Conservation (phyloP, 192 early-diverging fungal species). For the Coemansia sp. region DNA sequence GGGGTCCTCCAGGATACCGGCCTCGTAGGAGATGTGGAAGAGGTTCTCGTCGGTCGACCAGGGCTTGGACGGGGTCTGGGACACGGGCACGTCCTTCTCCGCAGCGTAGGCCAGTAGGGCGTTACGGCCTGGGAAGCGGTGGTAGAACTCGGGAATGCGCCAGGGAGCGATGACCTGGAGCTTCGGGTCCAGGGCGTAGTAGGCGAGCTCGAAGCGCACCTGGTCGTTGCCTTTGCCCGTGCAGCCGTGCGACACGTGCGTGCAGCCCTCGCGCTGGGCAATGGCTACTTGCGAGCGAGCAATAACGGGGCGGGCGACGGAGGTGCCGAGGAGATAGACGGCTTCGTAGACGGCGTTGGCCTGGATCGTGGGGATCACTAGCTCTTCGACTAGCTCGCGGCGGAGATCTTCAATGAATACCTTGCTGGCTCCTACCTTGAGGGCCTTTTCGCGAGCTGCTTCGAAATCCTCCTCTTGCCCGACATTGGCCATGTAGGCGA, state of each 20-base stretch:
- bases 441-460: constrained; percentile 88
- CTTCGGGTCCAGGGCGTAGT: constrained; percentile 91
- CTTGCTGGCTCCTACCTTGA: constrained; percentile 88
- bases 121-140: constrained; percentile 91
- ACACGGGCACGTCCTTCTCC: constrained; percentile 88
- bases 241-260: constrained; percentile 98
- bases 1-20: constrained; percentile 97
- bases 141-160: constrained; percentile 94
- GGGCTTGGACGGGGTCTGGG: constrained; percentile 94
- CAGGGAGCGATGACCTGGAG: constrained; percentile 98
- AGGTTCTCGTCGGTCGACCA: constrained; percentile 99
- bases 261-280: constrained; percentile 89
- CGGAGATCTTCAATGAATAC: constrained; percentile 97
- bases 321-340: constrained; percentile 96
- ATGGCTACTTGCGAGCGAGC: constrained; percentile 89
- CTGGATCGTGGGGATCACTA: constrained; percentile 91
- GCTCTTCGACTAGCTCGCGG: constrained; percentile 89
- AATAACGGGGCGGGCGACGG: constrained; percentile 96
- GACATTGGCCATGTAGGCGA: constrained; percentile 97
- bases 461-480: constrained; percentile 99
- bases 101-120: constrained; percentile 91
- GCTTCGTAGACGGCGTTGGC: constrained; percentile 95
- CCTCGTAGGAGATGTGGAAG: constrained; percentile 99
- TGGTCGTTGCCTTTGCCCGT: constrained; percentile 99
- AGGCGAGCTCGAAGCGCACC: constrained; percentile 98